Evolutionary conservation across 2,329 filamentous ascomycete genomes (phyloP), one percentile per base, ranked within the genome.

Genomic region (Ophiostoma himal-ulmi): DNA sequence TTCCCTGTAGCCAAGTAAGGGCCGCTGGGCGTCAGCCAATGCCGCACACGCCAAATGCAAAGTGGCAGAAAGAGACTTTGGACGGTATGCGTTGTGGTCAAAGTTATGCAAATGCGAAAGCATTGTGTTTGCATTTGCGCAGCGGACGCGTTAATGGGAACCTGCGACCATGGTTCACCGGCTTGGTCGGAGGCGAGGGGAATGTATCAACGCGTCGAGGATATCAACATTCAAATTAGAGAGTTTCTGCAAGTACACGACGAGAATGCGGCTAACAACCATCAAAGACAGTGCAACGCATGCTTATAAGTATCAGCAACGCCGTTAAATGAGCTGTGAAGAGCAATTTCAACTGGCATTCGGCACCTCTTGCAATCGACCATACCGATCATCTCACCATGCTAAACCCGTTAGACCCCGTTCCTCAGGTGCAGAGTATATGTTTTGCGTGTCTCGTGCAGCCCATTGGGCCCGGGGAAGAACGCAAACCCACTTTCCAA

Each of bases 251-350:
- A n/a, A 20, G 6, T 20, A 20, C 44, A 48, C 44, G 26, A 36
- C 57, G 57, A 62, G 57, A 62, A 62, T 62, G 57, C 57, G 34
- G 57, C 52, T 14, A 5, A 13, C 52, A 57, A 57, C 52, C 52
- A 13, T 57, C n/a, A 57, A 22, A 57, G 52, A 26, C n/a, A 26
- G 52, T 26, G 52, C n/a, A 57, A 30, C 30, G 30, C 4, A 30
- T 30, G 30, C 30, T 30, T 30, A 30, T 30, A 57, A 13, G n/a
- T 22, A 57, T 5, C 48, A 54, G 7, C 20, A 54, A 22, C 17
- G 52, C 52, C 22, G 8, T 8, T 7, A 26, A 22, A 26, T 57
- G 52, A 4, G 52, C 13, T n/a, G 2, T 57, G 52, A 7, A 26
- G 8, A 57, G 52, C 22, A 30, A 57, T 57, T 26, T 57, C n/a